Evolutionary conservation across 2,329 filamentous ascomycete species (phyloP).

Genomic region (Helotiales sp.): DNA sequence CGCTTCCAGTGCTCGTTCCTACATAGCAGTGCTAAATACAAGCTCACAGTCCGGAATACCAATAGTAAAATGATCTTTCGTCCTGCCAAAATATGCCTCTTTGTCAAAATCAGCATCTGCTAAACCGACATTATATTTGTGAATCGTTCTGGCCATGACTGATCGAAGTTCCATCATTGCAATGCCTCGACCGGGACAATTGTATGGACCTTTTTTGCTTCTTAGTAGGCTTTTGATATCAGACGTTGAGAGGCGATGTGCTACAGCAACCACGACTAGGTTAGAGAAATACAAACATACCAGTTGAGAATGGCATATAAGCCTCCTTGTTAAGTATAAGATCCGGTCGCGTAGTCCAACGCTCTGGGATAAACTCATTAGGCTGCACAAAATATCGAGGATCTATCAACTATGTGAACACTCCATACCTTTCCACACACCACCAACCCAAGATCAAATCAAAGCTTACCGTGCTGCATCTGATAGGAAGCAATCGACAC

Average conservation of each 20-base stretch:
- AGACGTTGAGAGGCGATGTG: too few relatives aligned
- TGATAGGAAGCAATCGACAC: conserved; percentile 14
- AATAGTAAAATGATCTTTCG: conserved; percentile 17
- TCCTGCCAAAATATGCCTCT: conserved; percentile 10
- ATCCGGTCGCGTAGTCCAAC: conserved; percentile 28
- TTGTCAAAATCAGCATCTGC: background rate
- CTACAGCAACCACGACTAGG: background rate
- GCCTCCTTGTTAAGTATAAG: conserved; percentile 26
- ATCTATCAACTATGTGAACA: conserved; percentile 1
- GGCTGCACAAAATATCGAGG: conserved; percentile 17
- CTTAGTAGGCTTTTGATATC: background rate
- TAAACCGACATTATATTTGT: conserved; percentile 2
- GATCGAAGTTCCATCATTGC: conserved; percentile 36
- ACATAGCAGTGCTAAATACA: too few relatives aligned
- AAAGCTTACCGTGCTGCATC: conserved; percentile 17
- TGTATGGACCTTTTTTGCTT: conserved; percentile 25
- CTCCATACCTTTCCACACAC: too few relatives aligned
- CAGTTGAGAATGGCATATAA: conserved; percentile 32
- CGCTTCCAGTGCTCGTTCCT: too few relatives aligned
- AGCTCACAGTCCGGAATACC: conserved; percentile 8
- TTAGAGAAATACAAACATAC: background rate
- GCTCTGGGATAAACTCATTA: conserved; percentile 35
- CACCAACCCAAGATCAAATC: too few relatives aligned
- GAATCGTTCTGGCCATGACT: conserved; percentile 20
- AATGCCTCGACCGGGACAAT: conserved; percentile 35